Evolutionary conservation across 2,329 filamentous ascomycete genomes (phyloP).

Genomic region (Fusarium circinatum): DNA sequence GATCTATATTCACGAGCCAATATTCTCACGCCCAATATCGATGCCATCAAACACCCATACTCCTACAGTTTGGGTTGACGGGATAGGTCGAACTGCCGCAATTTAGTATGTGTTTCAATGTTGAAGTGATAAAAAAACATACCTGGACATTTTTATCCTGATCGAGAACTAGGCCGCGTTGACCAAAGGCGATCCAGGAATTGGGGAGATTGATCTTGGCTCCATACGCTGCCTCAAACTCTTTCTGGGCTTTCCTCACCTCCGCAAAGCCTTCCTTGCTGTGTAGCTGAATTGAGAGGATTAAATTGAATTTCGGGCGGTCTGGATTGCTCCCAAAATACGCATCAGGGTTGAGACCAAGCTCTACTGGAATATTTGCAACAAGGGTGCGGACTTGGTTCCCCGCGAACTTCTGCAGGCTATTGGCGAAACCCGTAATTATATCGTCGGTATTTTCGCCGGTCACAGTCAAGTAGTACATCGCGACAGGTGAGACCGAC

Average conservation of each 20-base stretch:
- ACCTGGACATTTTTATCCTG: background rate
- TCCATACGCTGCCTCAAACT: background rate
- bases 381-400: background rate
- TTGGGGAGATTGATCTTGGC: background rate
- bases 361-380: background rate
- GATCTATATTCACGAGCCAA: accelerated
- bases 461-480: background rate
- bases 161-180: background rate
- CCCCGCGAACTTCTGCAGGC: background rate
- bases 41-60: too few species aligned
- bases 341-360: background rate
- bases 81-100: background rate
- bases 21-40: accelerated
- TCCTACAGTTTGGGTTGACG: background rate
- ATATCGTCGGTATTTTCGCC: background rate
- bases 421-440: background rate
- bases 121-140: background rate
- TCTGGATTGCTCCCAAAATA: background rate
- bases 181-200: background rate
- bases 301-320: background rate
- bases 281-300: background rate
- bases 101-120: accelerated
- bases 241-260: background rate
- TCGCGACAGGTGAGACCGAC: background rate
- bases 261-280: background rate